These are phyloP conservation scores for Condylostoma magnum DNA, from an alignment of 169 alveolate genomes.

Conservation along the genomic window DNA sequence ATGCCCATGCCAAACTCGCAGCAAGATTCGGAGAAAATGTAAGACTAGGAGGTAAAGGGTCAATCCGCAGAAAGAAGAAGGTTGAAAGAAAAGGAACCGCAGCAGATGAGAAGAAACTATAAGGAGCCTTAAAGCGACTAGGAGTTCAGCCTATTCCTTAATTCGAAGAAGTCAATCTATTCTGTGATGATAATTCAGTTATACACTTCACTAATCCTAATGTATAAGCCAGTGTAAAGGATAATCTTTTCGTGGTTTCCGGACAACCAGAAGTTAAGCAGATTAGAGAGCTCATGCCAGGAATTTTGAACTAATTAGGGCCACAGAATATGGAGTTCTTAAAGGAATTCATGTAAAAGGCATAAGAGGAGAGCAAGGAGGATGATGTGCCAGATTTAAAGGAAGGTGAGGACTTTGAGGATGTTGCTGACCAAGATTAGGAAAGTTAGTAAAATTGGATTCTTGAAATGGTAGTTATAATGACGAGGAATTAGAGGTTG, in stretches of 20 bases:
- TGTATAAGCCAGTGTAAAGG: conserved; percentile 91
- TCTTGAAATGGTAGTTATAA: too few relatives aligned
- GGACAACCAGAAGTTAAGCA: conserved; percentile 92
- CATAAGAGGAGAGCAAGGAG: background rate
- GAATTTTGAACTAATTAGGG: conserved; percentile 20
- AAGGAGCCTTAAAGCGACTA: conserved; percentile 86
- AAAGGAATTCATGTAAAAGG: background rate
- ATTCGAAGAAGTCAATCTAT: conserved; percentile 94
- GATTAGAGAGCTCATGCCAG: conserved; percentile 58
- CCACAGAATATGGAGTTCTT: conserved; percentile 13
- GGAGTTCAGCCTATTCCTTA: conserved; percentile 94
- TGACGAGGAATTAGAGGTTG: too few relatives aligned
- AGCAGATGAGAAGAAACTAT: conserved; percentile 93
- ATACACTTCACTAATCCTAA: conserved; percentile 92
- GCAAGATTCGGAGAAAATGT: conserved; percentile 89
- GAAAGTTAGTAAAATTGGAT: too few relatives aligned
- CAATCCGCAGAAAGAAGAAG: conserved; percentile 93
- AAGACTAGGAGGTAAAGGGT: conserved; percentile 96
- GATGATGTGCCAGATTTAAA: conserved; percentile 34
- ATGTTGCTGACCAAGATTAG: conserved; percentile 21
- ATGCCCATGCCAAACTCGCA: conserved; percentile 92
- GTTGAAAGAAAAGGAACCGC: conserved; percentile 81
- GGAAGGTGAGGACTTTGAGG: conserved; percentile 25
- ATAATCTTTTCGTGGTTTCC: conserved; percentile 92
- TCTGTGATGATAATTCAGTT: conserved; percentile 93